Percentiles rank a stretch among this genome's conserved stretches.
Evolutionary conservation across 257 asterid species (phyloP).

Genomic region (Thymus quinquecostatus): DNA sequence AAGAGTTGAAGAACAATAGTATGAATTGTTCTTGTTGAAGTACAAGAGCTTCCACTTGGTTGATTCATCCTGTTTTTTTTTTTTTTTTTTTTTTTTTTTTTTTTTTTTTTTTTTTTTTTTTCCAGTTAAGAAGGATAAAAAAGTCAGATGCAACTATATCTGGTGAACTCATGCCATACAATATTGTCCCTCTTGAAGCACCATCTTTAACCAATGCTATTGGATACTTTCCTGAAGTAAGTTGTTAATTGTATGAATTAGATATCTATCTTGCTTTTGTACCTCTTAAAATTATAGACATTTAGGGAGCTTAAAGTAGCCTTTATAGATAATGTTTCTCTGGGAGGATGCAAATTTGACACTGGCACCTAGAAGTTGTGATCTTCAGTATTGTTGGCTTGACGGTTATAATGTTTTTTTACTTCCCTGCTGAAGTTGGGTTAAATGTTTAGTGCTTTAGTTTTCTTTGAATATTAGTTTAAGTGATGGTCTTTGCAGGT

Average conservation of each 20-base stretch:
- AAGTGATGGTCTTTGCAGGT: slow-evolving; percentile 53
- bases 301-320: slow-evolving; percentile 6
- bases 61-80: slow-evolving; percentile 37
- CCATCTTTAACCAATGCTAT: slow-evolving; percentile 81
- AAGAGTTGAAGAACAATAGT: background rate
- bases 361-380: slow-evolving; percentile 17
- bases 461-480: slow-evolving; percentile 19
- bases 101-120: slow-evolving; percentile 39
- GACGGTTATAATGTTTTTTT: slow-evolving; percentile 8
- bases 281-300: background rate
- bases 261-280: slow-evolving; percentile 12
- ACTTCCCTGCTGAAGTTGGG: slow-evolving; percentile 19
- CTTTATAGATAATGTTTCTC: slow-evolving; percentile 7
- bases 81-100: slow-evolving; percentile 39
- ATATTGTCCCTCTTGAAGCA: slow-evolving; percentile 92
- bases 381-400: slow-evolving; percentile 6
- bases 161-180: slow-evolving; percentile 74
- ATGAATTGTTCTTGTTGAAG: slow-evolving; percentile 23
- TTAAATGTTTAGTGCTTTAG: slow-evolving; percentile 5
- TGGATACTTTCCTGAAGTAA: slow-evolving; percentile 93
- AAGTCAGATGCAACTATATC: slow-evolving; percentile 75
- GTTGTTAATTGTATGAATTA: slow-evolving; percentile 26
- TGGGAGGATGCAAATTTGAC: background rate
- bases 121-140: slow-evolving; percentile 84
- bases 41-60: slow-evolving; percentile 14